Evolutionary conservation across 345 rosid species (phyloP).

Genomic region (Cardiospermum halicacabum): DNA sequence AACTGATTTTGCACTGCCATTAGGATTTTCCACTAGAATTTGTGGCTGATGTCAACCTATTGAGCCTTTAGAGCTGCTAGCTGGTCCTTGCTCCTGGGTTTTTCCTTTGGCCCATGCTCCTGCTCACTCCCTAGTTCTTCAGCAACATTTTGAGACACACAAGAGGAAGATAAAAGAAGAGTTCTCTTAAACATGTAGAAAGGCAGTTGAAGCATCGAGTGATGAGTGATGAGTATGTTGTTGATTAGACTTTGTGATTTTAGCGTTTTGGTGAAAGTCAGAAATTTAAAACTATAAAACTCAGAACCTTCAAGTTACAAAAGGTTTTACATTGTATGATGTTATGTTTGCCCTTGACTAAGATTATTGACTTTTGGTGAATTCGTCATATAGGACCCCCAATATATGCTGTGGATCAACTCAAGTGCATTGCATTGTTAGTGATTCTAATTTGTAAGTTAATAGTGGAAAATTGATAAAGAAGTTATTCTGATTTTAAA

Average conservation of each 20-base stretch:
- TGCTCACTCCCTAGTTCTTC: neutral
- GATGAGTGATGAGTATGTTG: neutral
- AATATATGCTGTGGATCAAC: no score
- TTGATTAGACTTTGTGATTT: neutral
- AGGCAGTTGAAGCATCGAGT: neutral
- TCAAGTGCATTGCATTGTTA: neutral
- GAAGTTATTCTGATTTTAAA: no score
- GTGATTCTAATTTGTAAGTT: neutral
- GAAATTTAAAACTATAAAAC: neutral
- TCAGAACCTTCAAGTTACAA: neutral
- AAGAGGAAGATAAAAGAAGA: neutral
- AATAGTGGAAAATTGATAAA: neutral
- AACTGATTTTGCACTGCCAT: neutral
- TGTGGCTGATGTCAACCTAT: neutral
- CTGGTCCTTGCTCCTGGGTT: neutral
- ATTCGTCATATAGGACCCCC: neutral
- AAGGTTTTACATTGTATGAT: no score
- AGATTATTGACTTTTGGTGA: neutral
- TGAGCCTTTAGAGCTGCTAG: neutral
- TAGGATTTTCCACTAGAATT: neutral
- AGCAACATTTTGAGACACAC: neutral
- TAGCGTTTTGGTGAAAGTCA: neutral
- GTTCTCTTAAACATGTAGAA: constrained; percentile 1
- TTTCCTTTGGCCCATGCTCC: neutral
- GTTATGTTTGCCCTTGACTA: neutral